These are phyloP conservation scores for Chloromonas sp. DNA, from an alignment of 163 green algal genomes.

Conservation along the genomic window DNA sequence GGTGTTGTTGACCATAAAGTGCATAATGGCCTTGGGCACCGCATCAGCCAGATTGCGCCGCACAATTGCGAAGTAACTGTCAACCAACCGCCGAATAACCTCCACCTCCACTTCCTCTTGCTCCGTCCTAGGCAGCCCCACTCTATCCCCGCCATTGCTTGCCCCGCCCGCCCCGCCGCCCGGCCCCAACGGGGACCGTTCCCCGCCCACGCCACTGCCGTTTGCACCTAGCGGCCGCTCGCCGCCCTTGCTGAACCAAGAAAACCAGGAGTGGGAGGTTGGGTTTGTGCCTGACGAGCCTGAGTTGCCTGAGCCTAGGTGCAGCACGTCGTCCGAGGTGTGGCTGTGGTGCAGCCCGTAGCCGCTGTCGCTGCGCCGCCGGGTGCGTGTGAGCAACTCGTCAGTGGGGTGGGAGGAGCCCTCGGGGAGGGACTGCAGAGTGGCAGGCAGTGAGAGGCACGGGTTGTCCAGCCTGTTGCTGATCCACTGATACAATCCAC, in stretches of 20 bases:
- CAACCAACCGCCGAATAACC: conserved; percentile 85
- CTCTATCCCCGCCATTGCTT: neutral
- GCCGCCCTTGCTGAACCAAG: conserved; percentile 7
- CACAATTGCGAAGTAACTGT: conserved; percentile 90
- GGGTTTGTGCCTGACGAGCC: neutral
- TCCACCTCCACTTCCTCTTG: conserved; percentile 76
- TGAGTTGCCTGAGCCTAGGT: neutral
- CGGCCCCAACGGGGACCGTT: neutral
- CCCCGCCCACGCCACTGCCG: neutral
- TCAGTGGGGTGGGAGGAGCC: neutral
- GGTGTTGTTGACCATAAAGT: conserved; percentile 87
- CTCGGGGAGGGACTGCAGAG: conserved; percentile 7
- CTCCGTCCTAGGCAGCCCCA: conserved; percentile 1
- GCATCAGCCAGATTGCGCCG: conserved; percentile 64
- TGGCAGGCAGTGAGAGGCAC: too few relatives aligned
- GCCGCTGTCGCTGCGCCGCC: conserved; percentile 2
- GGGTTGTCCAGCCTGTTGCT: too few relatives aligned
- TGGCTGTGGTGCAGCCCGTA: too few relatives aligned
- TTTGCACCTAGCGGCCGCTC: neutral
- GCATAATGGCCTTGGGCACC: conserved; percentile 95
- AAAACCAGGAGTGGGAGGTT: conserved; percentile 13
- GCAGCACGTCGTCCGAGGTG: too few relatives aligned
- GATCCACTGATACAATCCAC: too few relatives aligned
- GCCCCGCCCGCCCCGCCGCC: too few relatives aligned
- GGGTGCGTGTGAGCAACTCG: conserved; percentile 12